phyloP scores from a whole-genome alignment of 495 filamentous ascomycete genomes.

The Podospora anserina region DNA sequence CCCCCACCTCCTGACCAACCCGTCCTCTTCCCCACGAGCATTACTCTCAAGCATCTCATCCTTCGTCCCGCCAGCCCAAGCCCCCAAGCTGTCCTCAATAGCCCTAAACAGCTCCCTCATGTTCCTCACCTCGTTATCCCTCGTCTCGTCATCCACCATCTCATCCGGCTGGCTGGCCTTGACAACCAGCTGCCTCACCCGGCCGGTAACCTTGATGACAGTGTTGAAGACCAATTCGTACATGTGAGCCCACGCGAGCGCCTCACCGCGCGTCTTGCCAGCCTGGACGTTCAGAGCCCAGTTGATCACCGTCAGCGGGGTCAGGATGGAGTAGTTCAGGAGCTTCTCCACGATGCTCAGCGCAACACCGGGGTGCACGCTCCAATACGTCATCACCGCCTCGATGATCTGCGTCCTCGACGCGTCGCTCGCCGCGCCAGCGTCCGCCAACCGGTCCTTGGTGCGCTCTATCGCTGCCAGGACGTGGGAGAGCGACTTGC shows the following conservation, averaged over 20 bases:
- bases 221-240: conserved; percentile 89
- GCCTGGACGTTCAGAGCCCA: conserved; percentile 72
- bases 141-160: conserved; percentile 46
- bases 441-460: conserved; percentile 81
- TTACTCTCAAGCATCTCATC: conserved; percentile 60
- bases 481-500: conserved; percentile 93
- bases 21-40: conserved; percentile 46
- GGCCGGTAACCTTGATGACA: conserved; percentile 85
- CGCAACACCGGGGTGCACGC: conserved; percentile 85
- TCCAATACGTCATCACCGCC: conserved; percentile 90
- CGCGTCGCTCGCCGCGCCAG: conserved; percentile 65
- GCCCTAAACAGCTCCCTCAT: conserved; percentile 76
- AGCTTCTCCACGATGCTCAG: conserved; percentile 95
- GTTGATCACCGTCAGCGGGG: conserved; percentile 74
- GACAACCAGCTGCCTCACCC: conserved; percentile 76
- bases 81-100: conserved; percentile 75
- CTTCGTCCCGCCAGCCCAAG: conserved; percentile 68
- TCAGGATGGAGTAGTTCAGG: conserved; percentile 93
- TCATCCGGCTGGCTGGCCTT: conserved; percentile 44
- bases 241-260: conserved; percentile 67
- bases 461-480: conserved; percentile 93
- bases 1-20: conserved; percentile 75
- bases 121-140: conserved; percentile 60
- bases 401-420: conserved; percentile 85
- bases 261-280: conserved; percentile 52